Percentiles rank a stretch among this genome's conserved stretches.
Evolutionary conservation across 345 rosid genomes (phyloP).

Genomic region (Leavenworthia alabamica): DNA sequence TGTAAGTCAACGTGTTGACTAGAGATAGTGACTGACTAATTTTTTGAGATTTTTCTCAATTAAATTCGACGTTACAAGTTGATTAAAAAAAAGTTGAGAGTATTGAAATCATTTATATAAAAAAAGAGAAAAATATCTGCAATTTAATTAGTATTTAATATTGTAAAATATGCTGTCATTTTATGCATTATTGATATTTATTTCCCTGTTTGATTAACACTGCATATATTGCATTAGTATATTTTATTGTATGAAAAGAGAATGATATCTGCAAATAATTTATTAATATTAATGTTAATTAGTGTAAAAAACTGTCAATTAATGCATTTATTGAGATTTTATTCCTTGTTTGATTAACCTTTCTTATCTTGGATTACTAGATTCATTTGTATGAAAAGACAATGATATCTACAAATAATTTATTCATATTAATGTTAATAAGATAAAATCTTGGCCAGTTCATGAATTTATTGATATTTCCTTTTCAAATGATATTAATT

Average conservation of each 20-base stretch:
- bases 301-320: neutral
- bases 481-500: neutral
- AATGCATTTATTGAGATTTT: neutral
- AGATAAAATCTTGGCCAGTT: neutral
- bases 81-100: neutral
- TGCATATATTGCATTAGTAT: neutral
- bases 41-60: neutral
- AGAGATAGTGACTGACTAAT: neutral
- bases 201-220: neutral
- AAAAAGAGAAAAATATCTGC: constrained; percentile 14
- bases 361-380: neutral
- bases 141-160: neutral
- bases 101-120: neutral
- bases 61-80: neutral
- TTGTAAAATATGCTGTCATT: neutral
- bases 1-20: constrained; percentile 6
- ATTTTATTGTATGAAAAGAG: neutral
- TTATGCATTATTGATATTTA: neutral
- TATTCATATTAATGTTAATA: neutral
- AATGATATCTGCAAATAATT: neutral
- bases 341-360: constrained; percentile 1
- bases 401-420: neutral
- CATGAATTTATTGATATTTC: neutral
- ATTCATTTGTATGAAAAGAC: neutral
- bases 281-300: neutral